These are phyloP conservation scores for Russula sp. DNA, from an alignment of 768 basidiomycete genomes.

Conservation along the genomic window DNA sequence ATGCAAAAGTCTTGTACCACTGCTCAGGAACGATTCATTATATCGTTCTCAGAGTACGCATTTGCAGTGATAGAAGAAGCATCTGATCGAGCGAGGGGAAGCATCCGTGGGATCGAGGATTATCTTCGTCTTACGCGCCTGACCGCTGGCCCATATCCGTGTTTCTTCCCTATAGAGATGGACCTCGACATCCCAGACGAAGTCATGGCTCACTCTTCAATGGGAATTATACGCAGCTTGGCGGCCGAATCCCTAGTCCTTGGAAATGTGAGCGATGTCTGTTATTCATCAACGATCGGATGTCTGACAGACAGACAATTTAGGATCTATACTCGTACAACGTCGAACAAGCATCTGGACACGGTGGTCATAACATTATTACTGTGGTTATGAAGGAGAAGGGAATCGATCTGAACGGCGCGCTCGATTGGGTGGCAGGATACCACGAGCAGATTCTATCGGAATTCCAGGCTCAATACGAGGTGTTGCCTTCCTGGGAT, in stretches of 20 bases:
- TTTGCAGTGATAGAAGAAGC: constrained; percentile 45
- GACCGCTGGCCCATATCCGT: constrained; percentile 44
- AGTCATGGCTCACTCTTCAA: constrained; percentile 41
- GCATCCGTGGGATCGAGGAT: constrained; percentile 40
- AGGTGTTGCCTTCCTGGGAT: constrained; percentile 36
- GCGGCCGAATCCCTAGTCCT: constrained; percentile 42
- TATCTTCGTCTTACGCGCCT: constrained; percentile 44
- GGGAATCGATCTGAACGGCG: constrained; percentile 37
- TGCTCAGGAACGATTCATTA: constrained; percentile 40
- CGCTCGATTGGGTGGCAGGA: constrained; percentile 41
- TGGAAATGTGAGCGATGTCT: constrained; percentile 38
- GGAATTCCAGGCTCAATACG: constrained; percentile 36
- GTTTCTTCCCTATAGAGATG: constrained; percentile 40
- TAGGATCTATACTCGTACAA: constrained; percentile 45
- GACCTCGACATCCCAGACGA: constrained; percentile 44
- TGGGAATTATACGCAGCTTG: constrained; percentile 36
- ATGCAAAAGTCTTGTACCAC: constrained; percentile 30
- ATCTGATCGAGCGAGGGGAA: constrained; percentile 38
- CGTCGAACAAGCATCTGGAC: constrained; percentile 42
- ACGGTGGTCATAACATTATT: constrained; percentile 44
- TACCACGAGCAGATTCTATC: constrained; percentile 37
- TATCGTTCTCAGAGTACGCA: constrained; percentile 39
- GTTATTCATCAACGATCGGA: neutral
- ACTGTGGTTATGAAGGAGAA: constrained; percentile 43
- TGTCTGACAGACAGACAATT: constrained; percentile 18